Evolutionary conservation across 2,329 filamentous ascomycete genomes (phyloP).

Genomic region (Claviceps spartinae): DNA sequence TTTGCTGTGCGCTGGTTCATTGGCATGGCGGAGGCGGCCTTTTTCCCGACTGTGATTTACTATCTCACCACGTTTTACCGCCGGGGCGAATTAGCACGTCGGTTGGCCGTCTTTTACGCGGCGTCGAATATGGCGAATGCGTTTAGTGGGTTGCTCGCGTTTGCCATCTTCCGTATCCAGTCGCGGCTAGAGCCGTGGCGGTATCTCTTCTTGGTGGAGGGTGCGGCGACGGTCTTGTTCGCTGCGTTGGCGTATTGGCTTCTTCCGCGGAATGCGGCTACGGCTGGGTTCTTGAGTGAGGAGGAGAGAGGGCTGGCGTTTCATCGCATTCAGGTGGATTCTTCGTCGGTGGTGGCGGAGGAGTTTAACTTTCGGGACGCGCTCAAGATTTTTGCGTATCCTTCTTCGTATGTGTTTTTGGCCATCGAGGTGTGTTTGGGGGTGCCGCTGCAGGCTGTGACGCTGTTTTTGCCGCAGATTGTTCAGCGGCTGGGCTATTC

Average conservation of each 20-base stretch:
- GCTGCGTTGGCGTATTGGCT: slow-evolving; percentile 55
- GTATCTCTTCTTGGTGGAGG: slow-evolving; percentile 42
- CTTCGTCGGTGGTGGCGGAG: slow-evolving; percentile 46
- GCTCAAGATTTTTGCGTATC: slow-evolving; percentile 36
- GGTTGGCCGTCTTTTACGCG: slow-evolving; percentile 57
- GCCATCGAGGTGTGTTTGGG: slow-evolving; percentile 45
- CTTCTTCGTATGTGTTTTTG: slow-evolving; percentile 35
- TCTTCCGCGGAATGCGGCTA: slow-evolving; percentile 49
- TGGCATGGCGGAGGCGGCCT: slow-evolving; percentile 42
- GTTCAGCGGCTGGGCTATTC: slow-evolving; percentile 33
- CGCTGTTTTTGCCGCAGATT: slow-evolving; percentile 42
- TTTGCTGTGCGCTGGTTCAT: slow-evolving; percentile 36
- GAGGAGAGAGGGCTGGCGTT: slow-evolving; percentile 57
- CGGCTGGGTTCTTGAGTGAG: slow-evolving; percentile 50
- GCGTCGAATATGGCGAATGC: slow-evolving; percentile 58
- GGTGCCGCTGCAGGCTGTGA: slow-evolving; percentile 42
- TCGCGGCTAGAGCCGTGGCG: slow-evolving; percentile 29
- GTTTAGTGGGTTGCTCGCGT: slow-evolving; percentile 34
- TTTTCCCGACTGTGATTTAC: slow-evolving; percentile 40
- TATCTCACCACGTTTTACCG: slow-evolving; percentile 39
- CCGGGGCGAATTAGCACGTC: slow-evolving; percentile 29
- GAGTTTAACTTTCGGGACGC: slow-evolving; percentile 37
- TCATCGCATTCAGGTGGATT: slow-evolving; percentile 63
- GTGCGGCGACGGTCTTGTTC: slow-evolving; percentile 43
- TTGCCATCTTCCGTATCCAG: slow-evolving; percentile 34